Base-by-base conservation (phyloP, 2,329 filamentous ascomycete genomes). In the Nigrograna mackinnonii region DNA sequence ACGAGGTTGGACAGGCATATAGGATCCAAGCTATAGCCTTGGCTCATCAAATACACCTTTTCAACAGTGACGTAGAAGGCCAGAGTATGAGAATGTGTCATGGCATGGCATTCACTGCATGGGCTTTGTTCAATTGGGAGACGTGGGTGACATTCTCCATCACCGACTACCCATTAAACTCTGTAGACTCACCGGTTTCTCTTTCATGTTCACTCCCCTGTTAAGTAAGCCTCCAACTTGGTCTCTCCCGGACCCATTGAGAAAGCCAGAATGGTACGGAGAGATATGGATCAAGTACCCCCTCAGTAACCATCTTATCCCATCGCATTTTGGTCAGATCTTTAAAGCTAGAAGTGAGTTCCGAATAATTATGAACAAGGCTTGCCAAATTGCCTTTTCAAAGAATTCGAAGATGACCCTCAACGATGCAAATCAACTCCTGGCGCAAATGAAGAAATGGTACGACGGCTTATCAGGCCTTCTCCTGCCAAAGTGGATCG, bases 181-280 rank as follows among this genome's bases (percentile, higher is more conserved):
- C 16, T 20, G 13, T 17, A 41, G 39, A 6, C 32, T 35, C 31
- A 32, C 42, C 17, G 22, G 34, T 14, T 43, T 43, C 26, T 37
- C 40, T 3, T 38, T 43, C 26, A 37, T 33, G 34, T 38, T 37
- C 18, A 19, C 34, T 22, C 40, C 40, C 17, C 16, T 38, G 12
- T 20, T 37, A 35, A 43, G 34, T 14, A 12, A 38, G 5, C 35
- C 26, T 12, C 36, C 41, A 6, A 31, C 39, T 9, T 39, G 35
- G 36, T 9, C 22, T 14, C 46, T 52, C 22, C 53, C 55, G 17
- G 47, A 57, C 18, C 42, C 35, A 20, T 22, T 43, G 7, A 31
- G 14, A 4, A 30, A 42, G 9, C 12, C 43, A 17, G 26, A 44
- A 13, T 58, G 55, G 55, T 57, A 58, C 26, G 37, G 46, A 7